Evolutionary conservation across 768 basidiomycete genomes (phyloP).

Genomic region (Tylopilus intermedius): DNA sequence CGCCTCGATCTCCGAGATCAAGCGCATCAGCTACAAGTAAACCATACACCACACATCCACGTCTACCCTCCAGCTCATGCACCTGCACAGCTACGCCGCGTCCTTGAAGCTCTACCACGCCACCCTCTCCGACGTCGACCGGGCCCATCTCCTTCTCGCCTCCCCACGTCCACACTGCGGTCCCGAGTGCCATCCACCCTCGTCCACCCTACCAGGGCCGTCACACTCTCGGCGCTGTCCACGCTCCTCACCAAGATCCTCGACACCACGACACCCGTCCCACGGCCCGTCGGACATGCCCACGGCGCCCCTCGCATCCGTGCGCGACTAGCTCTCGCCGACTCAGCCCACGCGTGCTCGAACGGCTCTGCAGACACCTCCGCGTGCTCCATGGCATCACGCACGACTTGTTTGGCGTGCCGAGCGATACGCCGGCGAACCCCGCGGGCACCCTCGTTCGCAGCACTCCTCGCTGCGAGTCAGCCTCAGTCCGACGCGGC

Average conservation of each 20-base stretch:
- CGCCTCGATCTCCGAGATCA: too few species aligned
- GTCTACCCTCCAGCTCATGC: too few species aligned
- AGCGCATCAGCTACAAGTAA: too few species aligned
- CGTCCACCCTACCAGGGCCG: neutral
- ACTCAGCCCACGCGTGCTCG: conserved; percentile 43
- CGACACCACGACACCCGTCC: conserved; percentile 44
- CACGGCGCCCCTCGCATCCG: too few species aligned
- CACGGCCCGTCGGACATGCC: conserved; percentile 44
- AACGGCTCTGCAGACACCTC: conserved; percentile 60
- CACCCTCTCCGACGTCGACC: conserved; percentile 15
- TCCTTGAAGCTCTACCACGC: conserved; percentile 21
- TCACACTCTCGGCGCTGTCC: conserved; percentile 35
- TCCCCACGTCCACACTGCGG: neutral
- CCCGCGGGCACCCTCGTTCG: too few species aligned
- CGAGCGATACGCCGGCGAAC: too few species aligned
- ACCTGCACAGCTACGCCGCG: too few species aligned
- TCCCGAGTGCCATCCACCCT: too few species aligned
- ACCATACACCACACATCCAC: too few species aligned
- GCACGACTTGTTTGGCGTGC: conserved; percentile 74
- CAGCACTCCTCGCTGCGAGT: conserved; percentile 4
- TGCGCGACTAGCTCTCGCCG: too few species aligned
- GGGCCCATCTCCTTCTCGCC: conserved; percentile 27
- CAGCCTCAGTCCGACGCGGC: conserved; percentile 7
- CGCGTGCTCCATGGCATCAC: conserved; percentile 65
- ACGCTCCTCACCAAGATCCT: conserved; percentile 41